These are phyloP conservation scores for Colletotrichum salicis DNA, from an alignment of 2,329 filamentous ascomycete genomes.

Conservation along the genomic window DNA sequence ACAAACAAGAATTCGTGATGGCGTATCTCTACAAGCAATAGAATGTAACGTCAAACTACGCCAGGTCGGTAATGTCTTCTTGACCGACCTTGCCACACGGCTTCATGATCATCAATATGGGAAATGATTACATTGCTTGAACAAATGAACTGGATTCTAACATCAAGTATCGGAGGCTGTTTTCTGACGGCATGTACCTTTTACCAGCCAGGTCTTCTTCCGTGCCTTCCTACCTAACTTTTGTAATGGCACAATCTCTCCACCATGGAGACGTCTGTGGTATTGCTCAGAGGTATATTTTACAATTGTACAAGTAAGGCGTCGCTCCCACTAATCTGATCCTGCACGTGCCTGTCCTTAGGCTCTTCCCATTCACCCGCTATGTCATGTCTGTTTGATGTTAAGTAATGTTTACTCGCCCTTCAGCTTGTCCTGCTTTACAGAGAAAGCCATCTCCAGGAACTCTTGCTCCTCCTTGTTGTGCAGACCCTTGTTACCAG, in stretches of 20 bases:
- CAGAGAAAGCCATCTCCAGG: constrained; percentile 71
- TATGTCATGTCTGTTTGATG: not conserved
- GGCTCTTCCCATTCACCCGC: not conserved
- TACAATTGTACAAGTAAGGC: constrained; percentile 14
- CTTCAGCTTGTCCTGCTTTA: constrained; percentile 76
- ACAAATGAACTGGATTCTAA: not conserved
- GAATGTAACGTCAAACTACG: too few relatives aligned
- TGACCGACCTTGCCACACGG: too few relatives aligned
- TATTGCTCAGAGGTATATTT: constrained; percentile 11
- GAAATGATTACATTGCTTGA: not conserved
- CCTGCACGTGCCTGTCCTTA: constrained; percentile 7
- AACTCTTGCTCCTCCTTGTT: constrained; percentile 93
- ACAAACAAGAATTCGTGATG: too few relatives aligned
- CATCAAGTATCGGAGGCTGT: not conserved
- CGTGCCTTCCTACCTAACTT: not conserved
- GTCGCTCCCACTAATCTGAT: constrained; percentile 7
- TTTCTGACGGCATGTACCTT: not conserved
- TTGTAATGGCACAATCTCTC: constrained; percentile 8
- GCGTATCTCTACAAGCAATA: too few relatives aligned
- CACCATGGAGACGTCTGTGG: not conserved
- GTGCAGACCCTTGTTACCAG: constrained; percentile 88
- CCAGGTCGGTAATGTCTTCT: too few relatives aligned
- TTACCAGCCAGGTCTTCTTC: not conserved
- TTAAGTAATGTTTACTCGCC: constrained; percentile 60
- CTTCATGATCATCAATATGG: too few relatives aligned